phyloP scores from a whole-genome alignment of 345 rosid genomes.

The Citrus australasica region DNA sequence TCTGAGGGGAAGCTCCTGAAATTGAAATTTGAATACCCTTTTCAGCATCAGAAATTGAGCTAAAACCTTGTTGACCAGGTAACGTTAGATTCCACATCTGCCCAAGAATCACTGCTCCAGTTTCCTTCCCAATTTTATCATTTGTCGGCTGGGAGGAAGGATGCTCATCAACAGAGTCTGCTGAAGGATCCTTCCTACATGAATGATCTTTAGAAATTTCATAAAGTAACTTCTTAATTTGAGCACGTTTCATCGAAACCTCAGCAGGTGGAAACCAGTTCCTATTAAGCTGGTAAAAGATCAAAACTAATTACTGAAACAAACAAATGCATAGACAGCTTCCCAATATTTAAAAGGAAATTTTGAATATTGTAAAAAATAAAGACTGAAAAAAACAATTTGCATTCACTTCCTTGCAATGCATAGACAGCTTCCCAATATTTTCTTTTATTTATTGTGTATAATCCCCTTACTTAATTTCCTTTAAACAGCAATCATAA shows the following conservation, averaged over 20 bases:
- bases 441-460: neutral
- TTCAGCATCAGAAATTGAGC: conserved; percentile 27
- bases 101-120: conserved; percentile 25
- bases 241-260: conserved; percentile 74
- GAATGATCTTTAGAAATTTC: conserved; percentile 50
- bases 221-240: conserved; percentile 58
- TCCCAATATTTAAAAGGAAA: neutral
- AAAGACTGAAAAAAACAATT: neutral
- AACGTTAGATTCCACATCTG: conserved; percentile 31
- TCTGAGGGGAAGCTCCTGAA: conserved; percentile 24
- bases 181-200: conserved; percentile 24
- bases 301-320: neutral
- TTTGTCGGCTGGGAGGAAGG: conserved; percentile 21
- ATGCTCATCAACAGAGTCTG: conserved; percentile 27
- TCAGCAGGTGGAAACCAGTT: conserved; percentile 87
- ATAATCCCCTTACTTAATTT: neutral
- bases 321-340: neutral
- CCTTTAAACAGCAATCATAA: neutral
- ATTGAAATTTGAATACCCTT: conserved; percentile 35
- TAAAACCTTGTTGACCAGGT: conserved; percentile 28
- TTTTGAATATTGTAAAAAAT: neutral
- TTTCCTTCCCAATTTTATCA: conserved; percentile 34
- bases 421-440: neutral
- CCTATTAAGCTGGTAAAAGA: conserved; percentile 54
- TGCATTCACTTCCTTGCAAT: neutral